These are phyloP conservation scores for Candida maltosa DNA, from an alignment of 805 yeast genomes.

Conservation along the genomic window DNA sequence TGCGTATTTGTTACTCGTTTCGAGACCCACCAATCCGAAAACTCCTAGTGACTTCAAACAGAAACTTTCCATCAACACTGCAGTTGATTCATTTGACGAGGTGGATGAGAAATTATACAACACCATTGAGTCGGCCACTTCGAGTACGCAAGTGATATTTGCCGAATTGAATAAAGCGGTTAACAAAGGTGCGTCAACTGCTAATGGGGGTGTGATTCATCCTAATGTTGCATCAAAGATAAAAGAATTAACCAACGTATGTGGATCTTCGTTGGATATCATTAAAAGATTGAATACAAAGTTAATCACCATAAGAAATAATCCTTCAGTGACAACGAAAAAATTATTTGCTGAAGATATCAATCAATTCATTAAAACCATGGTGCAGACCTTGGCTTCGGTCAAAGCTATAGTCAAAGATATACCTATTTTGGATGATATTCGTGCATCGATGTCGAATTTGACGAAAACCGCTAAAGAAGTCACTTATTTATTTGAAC, in stretches of 20 bases:
- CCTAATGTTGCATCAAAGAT: conserved; percentile 58
- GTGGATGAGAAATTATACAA: conserved; percentile 67
- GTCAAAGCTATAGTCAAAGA: conserved; percentile 82
- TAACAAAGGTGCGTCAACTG: conserved; percentile 53
- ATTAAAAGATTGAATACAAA: conserved; percentile 62
- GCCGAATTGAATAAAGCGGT: conserved; percentile 69
- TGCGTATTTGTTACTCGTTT: conserved; percentile 49
- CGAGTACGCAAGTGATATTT: conserved; percentile 73
- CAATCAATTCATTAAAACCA: conserved; percentile 75
- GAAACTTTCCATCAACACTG: conserved; percentile 20
- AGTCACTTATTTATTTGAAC: conserved; percentile 79
- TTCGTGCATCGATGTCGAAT: conserved; percentile 73
- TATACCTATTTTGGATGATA: conserved; percentile 74
- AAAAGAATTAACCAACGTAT: conserved; percentile 72
- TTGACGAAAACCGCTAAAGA: conserved; percentile 89
- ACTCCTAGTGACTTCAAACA: conserved; percentile 6
- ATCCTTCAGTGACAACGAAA: conserved; percentile 49
- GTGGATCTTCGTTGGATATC: conserved; percentile 78
- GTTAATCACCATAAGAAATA: conserved; percentile 48
- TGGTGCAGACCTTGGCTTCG: conserved; percentile 77
- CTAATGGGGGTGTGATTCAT: conserved; percentile 21
- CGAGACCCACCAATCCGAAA: not conserved
- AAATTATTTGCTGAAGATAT: conserved; percentile 81
- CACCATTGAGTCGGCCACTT: conserved; percentile 58
- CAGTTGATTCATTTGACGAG: conserved; percentile 29